A percentile compares a stretch with the other conserved stretches of the same genome.
phyloP scores from a whole-genome alignment of 2,329 filamentous ascomycete genomes.

The Calonectria hongkongensis region DNA sequence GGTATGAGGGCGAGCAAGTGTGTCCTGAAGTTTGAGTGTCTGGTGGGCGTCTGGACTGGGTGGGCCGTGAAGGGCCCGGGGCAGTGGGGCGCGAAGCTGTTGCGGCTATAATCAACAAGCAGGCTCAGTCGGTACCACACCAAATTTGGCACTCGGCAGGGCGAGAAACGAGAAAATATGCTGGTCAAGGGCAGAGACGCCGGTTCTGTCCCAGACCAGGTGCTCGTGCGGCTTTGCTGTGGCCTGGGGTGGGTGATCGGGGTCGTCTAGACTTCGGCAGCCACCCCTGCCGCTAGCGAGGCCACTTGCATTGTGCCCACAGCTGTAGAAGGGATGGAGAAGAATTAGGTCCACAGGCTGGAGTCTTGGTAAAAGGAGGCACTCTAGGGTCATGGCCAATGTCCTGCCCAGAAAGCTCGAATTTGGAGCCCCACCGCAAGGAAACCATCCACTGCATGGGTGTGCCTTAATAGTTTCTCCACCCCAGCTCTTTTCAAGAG shows the following conservation, averaged over 20 bases:
- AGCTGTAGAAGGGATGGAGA: constrained; percentile 57
- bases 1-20: constrained; percentile 37
- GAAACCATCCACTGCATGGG: constrained; percentile 18
- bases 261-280: constrained; percentile 50
- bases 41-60: constrained; percentile 30
- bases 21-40: constrained; percentile 44
- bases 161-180: constrained; percentile 52
- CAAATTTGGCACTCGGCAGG: constrained; percentile 50
- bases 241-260: constrained; percentile 46
- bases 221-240: constrained; percentile 49
- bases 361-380: constrained; percentile 48
- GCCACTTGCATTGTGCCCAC: constrained; percentile 48
- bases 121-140: constrained; percentile 45
- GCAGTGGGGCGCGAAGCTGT: constrained; percentile 38
- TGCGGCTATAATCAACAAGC: constrained; percentile 42
- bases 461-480: constrained; percentile 23
- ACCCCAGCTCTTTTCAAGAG: constrained; percentile 32
- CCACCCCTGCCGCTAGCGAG: constrained; percentile 54
- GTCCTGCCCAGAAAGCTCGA: constrained; percentile 28
- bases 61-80: constrained; percentile 34
- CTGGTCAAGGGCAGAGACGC: constrained; percentile 44
- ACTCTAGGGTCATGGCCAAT: constrained; percentile 42
- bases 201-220: constrained; percentile 49
- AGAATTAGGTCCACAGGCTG: constrained; percentile 52
- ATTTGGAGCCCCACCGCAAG: constrained; percentile 20